These are phyloP conservation scores for Fusarium sp. DNA, from an alignment of 2,329 filamentous ascomycete species.

Conservation along the genomic window DNA sequence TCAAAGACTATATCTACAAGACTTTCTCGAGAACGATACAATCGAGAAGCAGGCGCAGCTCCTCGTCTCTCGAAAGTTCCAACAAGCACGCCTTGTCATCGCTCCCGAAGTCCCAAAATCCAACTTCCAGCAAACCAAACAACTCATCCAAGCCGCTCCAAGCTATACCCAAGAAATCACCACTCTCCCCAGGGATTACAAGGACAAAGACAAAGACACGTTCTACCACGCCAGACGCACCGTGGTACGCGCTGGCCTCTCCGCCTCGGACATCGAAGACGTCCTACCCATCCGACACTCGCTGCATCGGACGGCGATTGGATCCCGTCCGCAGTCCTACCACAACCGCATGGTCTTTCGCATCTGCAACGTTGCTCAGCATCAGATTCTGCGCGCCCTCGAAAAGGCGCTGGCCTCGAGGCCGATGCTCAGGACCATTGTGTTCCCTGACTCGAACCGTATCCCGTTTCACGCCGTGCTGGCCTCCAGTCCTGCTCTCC, in stretches of 20 bases:
- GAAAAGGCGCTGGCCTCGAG: slow-evolving; percentile 44
- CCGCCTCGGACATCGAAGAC: slow-evolving; percentile 43
- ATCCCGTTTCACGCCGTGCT: slow-evolving; percentile 48
- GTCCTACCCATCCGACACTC: slow-evolving; percentile 47
- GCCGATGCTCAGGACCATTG: slow-evolving; percentile 48
- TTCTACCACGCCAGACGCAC: slow-evolving; percentile 23
- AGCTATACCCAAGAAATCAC: not conserved
- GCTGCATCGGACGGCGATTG: slow-evolving; percentile 47
- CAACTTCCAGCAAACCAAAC: not conserved
- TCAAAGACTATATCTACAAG: slow-evolving; percentile 51
- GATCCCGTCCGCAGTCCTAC: slow-evolving; percentile 51
- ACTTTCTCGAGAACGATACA: slow-evolving; percentile 48
- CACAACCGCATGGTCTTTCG: slow-evolving; percentile 50
- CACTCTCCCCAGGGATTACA: not conserved
- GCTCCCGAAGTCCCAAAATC: slow-evolving; percentile 3
- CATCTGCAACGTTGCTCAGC: slow-evolving; percentile 27
- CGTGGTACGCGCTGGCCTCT: slow-evolving; percentile 32
- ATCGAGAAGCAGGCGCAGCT: slow-evolving; percentile 49
- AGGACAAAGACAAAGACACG: slow-evolving; percentile 1
- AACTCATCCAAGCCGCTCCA: not conserved
- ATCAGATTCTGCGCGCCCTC: slow-evolving; percentile 45
- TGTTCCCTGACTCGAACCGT: slow-evolving; percentile 33
- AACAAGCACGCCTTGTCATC: slow-evolving; percentile 27
- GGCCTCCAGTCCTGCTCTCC: slow-evolving; percentile 32
- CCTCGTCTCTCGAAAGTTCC: slow-evolving; percentile 37